Evolutionary conservation across 129 eudicot species (phyloP).

Genomic region (Chrysanthemum makinoi): DNA sequence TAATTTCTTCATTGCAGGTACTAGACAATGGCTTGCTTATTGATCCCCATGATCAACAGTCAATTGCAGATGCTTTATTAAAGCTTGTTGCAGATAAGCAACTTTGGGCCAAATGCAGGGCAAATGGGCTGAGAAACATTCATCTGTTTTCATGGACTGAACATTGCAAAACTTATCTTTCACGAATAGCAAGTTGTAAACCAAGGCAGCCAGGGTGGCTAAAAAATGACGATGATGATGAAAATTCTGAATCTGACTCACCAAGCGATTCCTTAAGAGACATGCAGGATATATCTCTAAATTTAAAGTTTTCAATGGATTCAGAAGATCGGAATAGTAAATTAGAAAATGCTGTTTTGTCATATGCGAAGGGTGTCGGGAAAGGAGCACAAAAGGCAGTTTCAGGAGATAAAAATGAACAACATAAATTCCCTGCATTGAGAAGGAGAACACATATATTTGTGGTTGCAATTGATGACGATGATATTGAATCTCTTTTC

Average conservation of each 20-base stretch:
- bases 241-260: conserved; percentile 83
- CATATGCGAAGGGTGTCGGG: conserved; percentile 55
- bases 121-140: conserved; percentile 84
- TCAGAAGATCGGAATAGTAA: conserved; percentile 48
- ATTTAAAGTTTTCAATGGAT: conserved; percentile 79
- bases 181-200: conserved; percentile 79
- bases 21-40: conserved; percentile 93
- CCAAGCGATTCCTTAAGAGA: conserved; percentile 94
- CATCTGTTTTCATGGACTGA: conserved; percentile 98
- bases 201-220: conserved; percentile 95
- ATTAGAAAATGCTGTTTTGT: conserved; percentile 61
- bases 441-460: conserved; percentile 76
- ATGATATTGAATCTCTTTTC: conserved; percentile 49
- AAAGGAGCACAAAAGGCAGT: conserved; percentile 44
- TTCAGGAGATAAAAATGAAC: conserved; percentile 54
- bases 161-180: conserved; percentile 86
- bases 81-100: conserved; percentile 95
- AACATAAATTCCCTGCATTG: conserved; percentile 78
- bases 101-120: conserved; percentile 91
- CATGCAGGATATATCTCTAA: conserved; percentile 90
- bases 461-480: conserved; percentile 82
- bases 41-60: conserved; percentile 93
- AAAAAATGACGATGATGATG: conserved; percentile 65
- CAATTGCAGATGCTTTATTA: conserved; percentile 86
- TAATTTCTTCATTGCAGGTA: conserved; percentile 50